Evolutionary conservation across 768 basidiomycete genomes (phyloP).

Genomic region (Xerocomus brunneocitrinus): DNA sequence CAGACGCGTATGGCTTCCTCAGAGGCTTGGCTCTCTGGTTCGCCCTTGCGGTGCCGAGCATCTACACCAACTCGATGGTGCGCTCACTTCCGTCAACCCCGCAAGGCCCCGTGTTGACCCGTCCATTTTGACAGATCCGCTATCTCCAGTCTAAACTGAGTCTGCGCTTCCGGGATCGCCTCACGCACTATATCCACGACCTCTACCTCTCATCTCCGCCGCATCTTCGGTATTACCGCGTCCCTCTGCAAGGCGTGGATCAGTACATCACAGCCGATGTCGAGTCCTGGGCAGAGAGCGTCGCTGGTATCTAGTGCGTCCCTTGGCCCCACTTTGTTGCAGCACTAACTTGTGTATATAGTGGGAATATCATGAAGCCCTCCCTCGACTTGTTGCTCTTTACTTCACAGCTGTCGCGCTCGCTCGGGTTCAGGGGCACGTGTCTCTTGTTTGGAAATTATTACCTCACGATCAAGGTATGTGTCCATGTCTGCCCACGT

Average conservation of each 20-base stretch:
- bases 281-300: slow-evolving; percentile 79
- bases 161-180: slow-evolving; percentile 73
- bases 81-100: neutral
- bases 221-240: slow-evolving; percentile 64
- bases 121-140: slow-evolving; percentile 54
- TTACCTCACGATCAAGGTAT: slow-evolving; percentile 64
- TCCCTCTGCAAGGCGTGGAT: slow-evolving; percentile 70
- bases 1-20: slow-evolving; percentile 79
- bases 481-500: neutral
- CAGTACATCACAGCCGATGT: slow-evolving; percentile 94
- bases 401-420: slow-evolving; percentile 84
- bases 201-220: slow-evolving; percentile 80
- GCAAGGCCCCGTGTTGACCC: neutral
- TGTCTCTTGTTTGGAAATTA: slow-evolving; percentile 78
- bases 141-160: slow-evolving; percentile 86
- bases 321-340: neutral
- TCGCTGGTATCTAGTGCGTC: slow-evolving; percentile 86
- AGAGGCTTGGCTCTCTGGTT: slow-evolving; percentile 87
- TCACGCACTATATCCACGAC: slow-evolving; percentile 89
- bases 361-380: slow-evolving; percentile 92
- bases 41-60: slow-evolving; percentile 83
- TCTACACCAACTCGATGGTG: slow-evolving; percentile 95
- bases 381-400: slow-evolving; percentile 87
- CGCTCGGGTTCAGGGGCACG: slow-evolving; percentile 83
- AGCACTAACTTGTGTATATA: slow-evolving; percentile 24